Evolutionary conservation across 2,329 filamentous ascomycete genomes (phyloP).

Genomic region (Diaporthe capsici): DNA sequence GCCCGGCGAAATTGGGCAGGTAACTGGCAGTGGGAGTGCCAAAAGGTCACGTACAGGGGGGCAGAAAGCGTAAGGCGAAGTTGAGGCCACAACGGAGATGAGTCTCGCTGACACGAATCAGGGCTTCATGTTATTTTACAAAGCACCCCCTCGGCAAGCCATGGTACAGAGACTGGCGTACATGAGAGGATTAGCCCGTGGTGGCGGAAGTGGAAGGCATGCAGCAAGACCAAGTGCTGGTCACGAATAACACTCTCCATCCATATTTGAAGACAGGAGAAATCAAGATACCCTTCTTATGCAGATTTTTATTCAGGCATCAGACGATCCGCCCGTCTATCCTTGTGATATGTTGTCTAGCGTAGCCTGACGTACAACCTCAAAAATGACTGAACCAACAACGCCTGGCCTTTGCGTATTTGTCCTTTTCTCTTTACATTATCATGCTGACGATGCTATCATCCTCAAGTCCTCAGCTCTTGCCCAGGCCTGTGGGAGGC

Average conservation of each 20-base stretch:
- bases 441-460: constrained; percentile 33
- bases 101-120: constrained; percentile 30
- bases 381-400: constrained; percentile 31
- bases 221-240: neutral
- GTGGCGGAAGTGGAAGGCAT: neutral
- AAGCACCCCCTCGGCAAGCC: neutral
- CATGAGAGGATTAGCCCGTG: neutral
- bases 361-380: constrained; percentile 30
- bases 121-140: neutral
- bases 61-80: constrained; percentile 26
- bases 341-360: constrained; percentile 27
- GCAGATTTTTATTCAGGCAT: constrained; percentile 21
- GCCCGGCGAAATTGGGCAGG: neutral
- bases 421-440: constrained; percentile 31
- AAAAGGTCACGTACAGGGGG: neutral
- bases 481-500: constrained; percentile 25
- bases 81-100: constrained; percentile 1
- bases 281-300: constrained; percentile 30
- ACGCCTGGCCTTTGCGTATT: constrained; percentile 37
- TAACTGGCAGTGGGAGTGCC: neutral
- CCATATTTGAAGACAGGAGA: neutral
- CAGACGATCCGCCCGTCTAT: constrained; percentile 25
- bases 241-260: neutral
- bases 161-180: neutral
- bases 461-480: constrained; percentile 13